Evolutionary conservation across 768 basidiomycete species (phyloP), one percentile per base, ranked within the genome.

Genomic region (Mycena venus): DNA sequence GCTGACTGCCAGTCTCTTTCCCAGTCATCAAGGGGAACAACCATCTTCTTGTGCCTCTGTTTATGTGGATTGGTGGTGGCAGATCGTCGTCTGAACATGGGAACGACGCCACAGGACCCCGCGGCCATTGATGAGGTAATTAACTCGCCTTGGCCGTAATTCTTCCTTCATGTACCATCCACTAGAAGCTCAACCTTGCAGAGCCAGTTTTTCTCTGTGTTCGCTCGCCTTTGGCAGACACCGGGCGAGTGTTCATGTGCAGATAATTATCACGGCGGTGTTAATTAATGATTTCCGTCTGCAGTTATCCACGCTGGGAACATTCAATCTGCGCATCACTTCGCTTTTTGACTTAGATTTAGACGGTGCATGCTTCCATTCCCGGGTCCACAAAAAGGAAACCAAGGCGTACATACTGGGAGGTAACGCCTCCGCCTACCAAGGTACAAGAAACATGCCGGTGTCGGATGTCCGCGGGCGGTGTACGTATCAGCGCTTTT

Each of bases 381-480:
- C 15, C 51, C 21, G 29, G 19, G 10, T 4, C 15, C 31, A 40
- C n/a, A 58, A 56, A 44, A 56, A 56, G 36, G 61, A 23, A 62
- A 5, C 2, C 4, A 27, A 29, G 31, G 8, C 15, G 49, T 19
- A 27, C 40, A 21, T 31, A n/a, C 27, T n/a, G 42, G 44, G 55
- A n/a, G 17, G 58, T 60, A 49, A 56, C 27, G 60, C 42, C 62
- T 64, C 62, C 53, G 32, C 25, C 23, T 71, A 31, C 34, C 62
- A 47, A 58, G 36, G 49, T 34, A 34, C 3, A 34, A 31, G 31
- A 34, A 60, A 60, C 53, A 59, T 36, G 49, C n/a, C n/a, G n/a
- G n/a, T n/a, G 32, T 25, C 65, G 65, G 72, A 12, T 56, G 27
- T 61, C 65, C 65, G 59, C 72, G 72, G 72, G 15, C 6, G 25